Percentiles rank a stretch among this genome's conserved stretches.
Conservation (phyloP, 2,329 filamentous ascomycete genomes). For the Alternaria solani region DNA sequence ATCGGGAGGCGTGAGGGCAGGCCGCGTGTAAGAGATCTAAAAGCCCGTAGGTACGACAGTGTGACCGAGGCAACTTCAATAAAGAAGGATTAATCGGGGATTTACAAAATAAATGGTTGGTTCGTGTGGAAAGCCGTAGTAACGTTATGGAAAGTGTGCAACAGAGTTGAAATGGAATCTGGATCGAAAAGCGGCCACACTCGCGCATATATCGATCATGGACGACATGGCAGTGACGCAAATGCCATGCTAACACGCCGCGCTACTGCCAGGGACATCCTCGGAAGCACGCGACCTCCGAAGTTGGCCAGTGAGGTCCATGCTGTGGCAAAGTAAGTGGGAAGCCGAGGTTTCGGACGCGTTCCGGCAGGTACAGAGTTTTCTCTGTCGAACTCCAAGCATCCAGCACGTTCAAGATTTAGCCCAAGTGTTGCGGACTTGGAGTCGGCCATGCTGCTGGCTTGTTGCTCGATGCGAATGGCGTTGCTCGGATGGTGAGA, state of each 20-base stretch:
- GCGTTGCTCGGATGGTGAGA: background rate
- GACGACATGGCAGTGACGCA: conserved; percentile 34
- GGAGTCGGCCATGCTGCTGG: background rate
- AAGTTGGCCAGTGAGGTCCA: conserved; percentile 25
- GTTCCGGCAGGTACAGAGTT: conserved; percentile 19
- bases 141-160: background rate
- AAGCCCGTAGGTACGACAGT: conserved; percentile 41
- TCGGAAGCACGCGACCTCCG: conserved; percentile 36
- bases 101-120: background rate
- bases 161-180: background rate
- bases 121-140: background rate
- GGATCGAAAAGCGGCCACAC: background rate
- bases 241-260: conserved; percentile 24
- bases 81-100: background rate
- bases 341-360: conserved; percentile 30
- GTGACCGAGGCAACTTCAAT: conserved; percentile 19
- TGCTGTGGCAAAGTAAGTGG: conserved; percentile 25
- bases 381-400: background rate
- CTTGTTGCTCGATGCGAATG: background rate
- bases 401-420: background rate
- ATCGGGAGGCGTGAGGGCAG: conserved; percentile 21
- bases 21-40: conserved; percentile 30
- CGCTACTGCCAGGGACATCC: conserved; percentile 38
- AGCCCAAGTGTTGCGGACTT: background rate
- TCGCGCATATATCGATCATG: conserved; percentile 10